Conservation (phyloP, 1,284 basidiomycete genomes). For the Chalciporus sp. region DNA sequence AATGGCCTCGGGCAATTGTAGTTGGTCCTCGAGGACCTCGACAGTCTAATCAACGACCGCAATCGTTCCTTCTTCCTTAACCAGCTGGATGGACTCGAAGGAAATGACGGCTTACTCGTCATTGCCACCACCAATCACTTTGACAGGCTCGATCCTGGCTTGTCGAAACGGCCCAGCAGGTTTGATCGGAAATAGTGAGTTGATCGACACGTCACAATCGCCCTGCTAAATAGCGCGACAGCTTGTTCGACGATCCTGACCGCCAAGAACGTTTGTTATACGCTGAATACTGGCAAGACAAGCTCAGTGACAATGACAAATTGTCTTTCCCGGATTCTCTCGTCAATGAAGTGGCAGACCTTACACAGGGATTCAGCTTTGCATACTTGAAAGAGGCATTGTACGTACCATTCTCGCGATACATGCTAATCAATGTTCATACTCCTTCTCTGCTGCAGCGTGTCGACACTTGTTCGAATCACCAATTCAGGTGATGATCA, state of each 20-base stretch:
- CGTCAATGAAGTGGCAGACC: conserved; percentile 56
- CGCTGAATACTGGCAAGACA: conserved; percentile 75
- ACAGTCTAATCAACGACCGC: conserved; percentile 72
- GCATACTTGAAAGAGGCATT: conserved; percentile 85
- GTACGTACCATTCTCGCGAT: conserved; percentile 45
- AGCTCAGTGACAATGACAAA: conserved; percentile 59
- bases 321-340: conserved; percentile 69
- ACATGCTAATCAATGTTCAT: not conserved
- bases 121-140: conserved; percentile 86
- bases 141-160: conserved; percentile 72
- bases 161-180: conserved; percentile 76
- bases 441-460: conserved; percentile 40
- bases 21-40: conserved; percentile 75
- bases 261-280: conserved; percentile 65
- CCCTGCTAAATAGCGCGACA: conserved; percentile 26
- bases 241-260: conserved; percentile 68
- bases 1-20: not conserved
- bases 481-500: conserved; percentile 50
- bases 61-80: conserved; percentile 88
- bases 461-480: conserved; percentile 62
- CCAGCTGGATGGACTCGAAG: conserved; percentile 73
- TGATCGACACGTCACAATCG: not conserved
- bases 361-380: conserved; percentile 73
- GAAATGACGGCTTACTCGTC: conserved; percentile 77
- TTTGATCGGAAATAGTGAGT: conserved; percentile 85